Percentiles rank a stretch among this genome's conserved stretches.
These are phyloP conservation scores for Irpex sp. DNA, from an alignment of 1,284 basidiomycete genomes.

Conservation along the genomic window DNA sequence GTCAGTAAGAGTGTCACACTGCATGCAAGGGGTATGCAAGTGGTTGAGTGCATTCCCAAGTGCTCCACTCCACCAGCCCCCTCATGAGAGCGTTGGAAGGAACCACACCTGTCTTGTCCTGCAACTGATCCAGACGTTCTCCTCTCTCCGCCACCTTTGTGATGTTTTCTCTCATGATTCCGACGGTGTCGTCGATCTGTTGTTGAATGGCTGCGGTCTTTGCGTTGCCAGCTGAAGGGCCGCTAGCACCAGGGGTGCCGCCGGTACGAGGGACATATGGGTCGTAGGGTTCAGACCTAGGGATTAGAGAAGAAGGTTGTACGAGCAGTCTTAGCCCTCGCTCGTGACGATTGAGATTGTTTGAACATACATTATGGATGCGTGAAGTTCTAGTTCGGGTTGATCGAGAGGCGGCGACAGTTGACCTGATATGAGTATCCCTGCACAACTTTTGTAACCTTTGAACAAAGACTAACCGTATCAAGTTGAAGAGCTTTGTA, in stretches of 20 bases:
- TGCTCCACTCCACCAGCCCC: not conserved
- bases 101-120: constrained; percentile 93
- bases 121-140: constrained; percentile 89
- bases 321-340: not conserved
- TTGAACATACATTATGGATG: constrained; percentile 10
- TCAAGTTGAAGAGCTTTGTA: not conserved
- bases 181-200: constrained; percentile 94
- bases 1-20: not conserved
- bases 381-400: constrained; percentile 12
- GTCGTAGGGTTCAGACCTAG: constrained; percentile 91
- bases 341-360: not conserved
- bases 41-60: not conserved
- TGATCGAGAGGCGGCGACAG: not conserved
- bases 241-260: constrained; percentile 48
- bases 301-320: not conserved
- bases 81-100: not conserved
- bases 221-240: constrained; percentile 52
- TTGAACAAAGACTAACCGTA: not conserved
- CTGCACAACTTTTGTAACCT: not conserved
- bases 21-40: not conserved
- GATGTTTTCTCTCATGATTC: constrained; percentile 98
- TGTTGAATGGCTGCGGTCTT: constrained; percentile 92
- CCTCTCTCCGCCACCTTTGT: constrained; percentile 94
- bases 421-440: not conserved
- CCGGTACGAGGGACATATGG: constrained; percentile 89